Evolutionary conservation across 2,329 filamentous ascomycete species (phyloP), one percentile per base, ranked within the genome.

Genomic region (Trichoderma sp.): DNA sequence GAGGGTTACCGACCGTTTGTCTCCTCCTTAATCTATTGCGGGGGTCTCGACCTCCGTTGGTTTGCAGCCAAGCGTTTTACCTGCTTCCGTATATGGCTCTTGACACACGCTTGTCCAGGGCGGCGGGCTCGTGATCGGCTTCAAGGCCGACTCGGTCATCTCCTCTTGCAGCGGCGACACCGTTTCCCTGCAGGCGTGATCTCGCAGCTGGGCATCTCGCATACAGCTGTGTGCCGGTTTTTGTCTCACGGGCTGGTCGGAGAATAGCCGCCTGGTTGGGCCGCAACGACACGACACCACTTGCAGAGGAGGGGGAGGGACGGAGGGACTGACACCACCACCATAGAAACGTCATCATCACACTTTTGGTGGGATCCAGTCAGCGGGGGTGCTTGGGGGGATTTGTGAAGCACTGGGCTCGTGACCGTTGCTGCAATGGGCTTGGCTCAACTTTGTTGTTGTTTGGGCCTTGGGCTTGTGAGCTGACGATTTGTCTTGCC

Each of bases 101-200:
- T 61, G 66, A 69, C 66, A 69, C 66, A 51, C 66, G 66, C 66
- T 69, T 69, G n/a, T 57, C 66, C 56, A 34, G 66, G 66, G 66
- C 66, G 18, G n/a, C 34, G 57, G 43, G 66, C 66, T 70, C 66
- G 66, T 70, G 66, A 70, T 70, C 66, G 66, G 66, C 66, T 70
- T 70, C 66, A 15, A 70, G 66, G 47, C 66, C 66, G 66, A 70
- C n/a, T 70, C 66, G 66, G 66, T 70, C 66, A 70, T 70, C 66
- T 70, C 66, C 66, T 62, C 66, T 62, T 62, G 66, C 66, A 70
- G 66, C 66, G 66, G 66, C 66, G 66, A 70, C 66, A 70, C 66
- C 66, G 66, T 70, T 70, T 58, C 39, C 47, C 34, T 60, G 66
- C 66, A 70, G 66, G 66, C 39, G 66, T 70, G 66, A 70, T 70